phyloP scores from a whole-genome alignment of 2,329 filamentous ascomycete genomes.

The Pezicula neosporulosa region DNA sequence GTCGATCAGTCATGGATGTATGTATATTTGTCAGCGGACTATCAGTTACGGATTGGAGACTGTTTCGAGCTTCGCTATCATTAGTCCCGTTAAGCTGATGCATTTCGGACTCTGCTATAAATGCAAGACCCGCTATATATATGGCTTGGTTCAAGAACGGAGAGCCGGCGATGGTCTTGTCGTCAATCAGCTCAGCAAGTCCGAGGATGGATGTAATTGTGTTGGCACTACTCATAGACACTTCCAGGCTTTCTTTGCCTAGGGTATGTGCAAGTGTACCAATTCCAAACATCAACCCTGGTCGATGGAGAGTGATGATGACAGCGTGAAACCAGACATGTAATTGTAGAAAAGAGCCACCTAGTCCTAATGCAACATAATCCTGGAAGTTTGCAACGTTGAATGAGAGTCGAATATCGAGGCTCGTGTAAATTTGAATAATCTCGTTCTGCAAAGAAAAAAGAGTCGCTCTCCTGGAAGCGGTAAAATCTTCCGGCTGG shows the following conservation, averaged over 20 bases:
- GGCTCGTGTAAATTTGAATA: not conserved
- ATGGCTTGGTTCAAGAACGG: slow-evolving; percentile 5
- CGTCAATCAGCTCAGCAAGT: slow-evolving; percentile 3
- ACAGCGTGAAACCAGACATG: slow-evolving; percentile 3
- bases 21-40: not conserved
- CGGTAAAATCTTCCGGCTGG: not conserved
- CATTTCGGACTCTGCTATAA: slow-evolving; percentile 3
- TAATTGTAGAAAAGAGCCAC: not conserved
- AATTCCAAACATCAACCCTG: not conserved
- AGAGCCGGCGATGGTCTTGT: not conserved
- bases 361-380: not conserved
- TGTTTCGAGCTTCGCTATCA: not conserved
- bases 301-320: slow-evolving; percentile 2
- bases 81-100: not conserved
- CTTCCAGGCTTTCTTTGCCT: not conserved
- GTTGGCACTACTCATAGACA: slow-evolving; percentile 2
- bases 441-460: not conserved
- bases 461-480: not conserved
- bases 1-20: not conserved
- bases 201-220: slow-evolving; percentile 4
- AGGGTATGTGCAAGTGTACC: not conserved
- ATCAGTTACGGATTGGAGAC: not conserved
- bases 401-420: not conserved
- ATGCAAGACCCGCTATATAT: slow-evolving; percentile 4
- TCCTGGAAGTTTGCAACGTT: slow-evolving; percentile 2